These are phyloP conservation scores for Globisporangium uncinulatum DNA, from an alignment of 352 stramenopile species.

Conservation along the genomic window DNA sequence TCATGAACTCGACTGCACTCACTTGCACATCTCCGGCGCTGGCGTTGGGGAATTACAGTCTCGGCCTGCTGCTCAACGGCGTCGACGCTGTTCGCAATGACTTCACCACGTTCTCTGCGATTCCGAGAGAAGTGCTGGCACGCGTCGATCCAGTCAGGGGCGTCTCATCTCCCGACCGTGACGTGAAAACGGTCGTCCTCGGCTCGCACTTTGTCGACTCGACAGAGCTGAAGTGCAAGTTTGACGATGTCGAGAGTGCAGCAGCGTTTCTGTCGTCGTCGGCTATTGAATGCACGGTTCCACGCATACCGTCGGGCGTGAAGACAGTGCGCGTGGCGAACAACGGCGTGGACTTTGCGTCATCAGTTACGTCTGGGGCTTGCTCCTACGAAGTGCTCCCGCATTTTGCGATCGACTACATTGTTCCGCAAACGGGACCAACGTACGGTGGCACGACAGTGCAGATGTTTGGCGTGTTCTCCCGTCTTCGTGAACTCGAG, in stretches of 20 bases:
- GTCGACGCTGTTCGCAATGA: constrained; percentile 16
- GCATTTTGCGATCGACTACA: constrained; percentile 27
- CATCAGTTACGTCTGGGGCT: constrained; percentile 5
- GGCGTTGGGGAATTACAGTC: constrained; percentile 16
- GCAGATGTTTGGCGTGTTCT: constrained; percentile 31
- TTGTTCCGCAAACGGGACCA: constrained; percentile 25
- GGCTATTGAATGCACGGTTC: constrained; percentile 47
- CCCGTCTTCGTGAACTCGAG: constrained; percentile 19
- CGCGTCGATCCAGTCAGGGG: constrained; percentile 21
- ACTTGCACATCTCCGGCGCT: constrained; percentile 26
- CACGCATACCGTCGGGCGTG: constrained; percentile 32
- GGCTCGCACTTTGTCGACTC: constrained; percentile 54
- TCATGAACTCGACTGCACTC: constrained; percentile 4
- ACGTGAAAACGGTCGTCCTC: constrained; percentile 24
- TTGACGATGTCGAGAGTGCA: constrained; percentile 24
- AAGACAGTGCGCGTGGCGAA: constrained; percentile 46
- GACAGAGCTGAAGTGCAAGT: constrained; percentile 30
- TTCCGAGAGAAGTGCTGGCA: constrained; percentile 27
- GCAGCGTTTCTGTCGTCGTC: constrained; percentile 38
- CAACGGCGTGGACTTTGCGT: constrained; percentile 51
- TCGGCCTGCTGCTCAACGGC: constrained; percentile 26
- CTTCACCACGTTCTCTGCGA: constrained; percentile 25
- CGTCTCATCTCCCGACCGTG: constrained; percentile 13
- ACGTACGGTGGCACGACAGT: constrained; percentile 35
- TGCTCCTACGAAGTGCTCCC: constrained; percentile 24